A percentile compares a stretch with the other conserved stretches of the same genome.
Evolutionary conservation across 2,329 filamentous ascomycete genomes (phyloP).

Genomic region (Xylariaceae sp.): DNA sequence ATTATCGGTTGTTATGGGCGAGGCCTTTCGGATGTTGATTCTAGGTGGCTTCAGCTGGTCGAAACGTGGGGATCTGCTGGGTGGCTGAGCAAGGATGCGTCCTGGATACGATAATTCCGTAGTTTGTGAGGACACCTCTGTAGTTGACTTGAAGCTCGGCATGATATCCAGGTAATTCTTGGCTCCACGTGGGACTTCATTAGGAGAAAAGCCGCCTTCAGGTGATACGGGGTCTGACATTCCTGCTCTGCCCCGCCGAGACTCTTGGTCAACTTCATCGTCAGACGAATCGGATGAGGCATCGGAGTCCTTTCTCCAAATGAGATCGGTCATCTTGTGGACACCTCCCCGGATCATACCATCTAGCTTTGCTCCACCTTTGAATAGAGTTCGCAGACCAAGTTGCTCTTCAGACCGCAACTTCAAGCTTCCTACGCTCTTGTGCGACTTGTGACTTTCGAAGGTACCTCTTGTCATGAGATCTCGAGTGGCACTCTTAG

Average conservation of each 20-base stretch:
- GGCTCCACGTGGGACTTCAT: slow-evolving; percentile 29
- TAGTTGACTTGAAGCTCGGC: slow-evolving; percentile 44
- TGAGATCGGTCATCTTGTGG: slow-evolving; percentile 52
- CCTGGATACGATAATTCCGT: slow-evolving; percentile 11
- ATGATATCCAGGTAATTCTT: slow-evolving; percentile 50
- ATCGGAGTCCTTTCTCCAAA: slow-evolving; percentile 52
- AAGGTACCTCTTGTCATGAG: slow-evolving; percentile 35
- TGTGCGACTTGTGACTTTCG: slow-evolving; percentile 46
- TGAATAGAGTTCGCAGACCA: slow-evolving; percentile 71
- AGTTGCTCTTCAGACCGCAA: slow-evolving; percentile 45
- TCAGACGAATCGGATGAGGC: slow-evolving; percentile 39
- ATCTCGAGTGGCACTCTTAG: slow-evolving; percentile 39
- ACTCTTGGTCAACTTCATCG: slow-evolving; percentile 48
- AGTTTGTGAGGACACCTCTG: slow-evolving; percentile 21
- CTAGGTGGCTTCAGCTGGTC: slow-evolving; percentile 47
- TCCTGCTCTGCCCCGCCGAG: slow-evolving; percentile 36
- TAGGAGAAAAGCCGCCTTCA: slow-evolving; percentile 29
- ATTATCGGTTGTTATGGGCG: slow-evolving; percentile 33
- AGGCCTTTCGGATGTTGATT: slow-evolving; percentile 43
- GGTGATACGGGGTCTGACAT: slow-evolving; percentile 35
- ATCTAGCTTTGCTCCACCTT: slow-evolving; percentile 65
- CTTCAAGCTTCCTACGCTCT: slow-evolving; percentile 47
- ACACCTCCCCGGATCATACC: slow-evolving; percentile 62
- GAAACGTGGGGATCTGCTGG: slow-evolving; percentile 42
- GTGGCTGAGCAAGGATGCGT: slow-evolving; percentile 26